Evolutionary conservation across 768 basidiomycete species (phyloP).

Genomic region (Cystofilobasidium ferigula): DNA sequence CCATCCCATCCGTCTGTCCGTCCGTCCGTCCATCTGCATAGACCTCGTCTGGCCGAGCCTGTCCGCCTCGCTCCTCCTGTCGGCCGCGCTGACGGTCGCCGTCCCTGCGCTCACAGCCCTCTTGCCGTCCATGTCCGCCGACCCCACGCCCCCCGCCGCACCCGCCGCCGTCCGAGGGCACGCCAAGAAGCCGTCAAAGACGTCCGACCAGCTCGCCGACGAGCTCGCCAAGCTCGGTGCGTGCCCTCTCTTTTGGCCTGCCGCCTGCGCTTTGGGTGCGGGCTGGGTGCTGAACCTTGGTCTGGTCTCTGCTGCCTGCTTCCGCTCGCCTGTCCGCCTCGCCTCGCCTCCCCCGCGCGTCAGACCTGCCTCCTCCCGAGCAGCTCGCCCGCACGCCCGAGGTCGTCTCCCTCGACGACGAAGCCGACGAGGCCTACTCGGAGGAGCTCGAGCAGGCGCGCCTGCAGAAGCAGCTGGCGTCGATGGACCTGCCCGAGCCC

Average conservation of each 20-base stretch:
- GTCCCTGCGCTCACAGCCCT: too few relatives aligned
- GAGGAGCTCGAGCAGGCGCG: background rate
- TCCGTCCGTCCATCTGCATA: too few relatives aligned
- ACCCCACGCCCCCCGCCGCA: too few relatives aligned
- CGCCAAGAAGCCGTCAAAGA: slow-evolving; percentile 20
- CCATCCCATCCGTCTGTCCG: too few relatives aligned
- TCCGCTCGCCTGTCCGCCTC: background rate
- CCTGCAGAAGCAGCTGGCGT: slow-evolving; percentile 27
- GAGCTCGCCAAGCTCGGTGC: slow-evolving; percentile 23
- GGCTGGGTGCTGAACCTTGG: too few relatives aligned
- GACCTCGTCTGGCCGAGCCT: too few relatives aligned
- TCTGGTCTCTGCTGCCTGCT: background rate
- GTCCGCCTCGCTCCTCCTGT: too few relatives aligned
- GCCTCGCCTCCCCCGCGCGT: background rate
- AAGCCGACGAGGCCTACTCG: slow-evolving; percentile 5
- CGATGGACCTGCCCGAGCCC: slow-evolving; percentile 38
- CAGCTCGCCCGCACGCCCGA: slow-evolving; percentile 1
- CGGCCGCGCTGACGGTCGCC: too few relatives aligned
- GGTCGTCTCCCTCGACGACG: background rate
- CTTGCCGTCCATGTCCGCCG: too few relatives aligned
- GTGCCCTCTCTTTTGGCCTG: background rate
- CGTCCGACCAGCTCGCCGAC: slow-evolving; percentile 16
- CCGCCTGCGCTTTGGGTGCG: too few relatives aligned
- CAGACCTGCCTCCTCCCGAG: slow-evolving; percentile 22
- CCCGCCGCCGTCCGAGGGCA: slow-evolving; percentile 9